Base-by-base conservation (phyloP, 192 early-diverging fungal genomes). In the Pilaira anomala region DNA sequence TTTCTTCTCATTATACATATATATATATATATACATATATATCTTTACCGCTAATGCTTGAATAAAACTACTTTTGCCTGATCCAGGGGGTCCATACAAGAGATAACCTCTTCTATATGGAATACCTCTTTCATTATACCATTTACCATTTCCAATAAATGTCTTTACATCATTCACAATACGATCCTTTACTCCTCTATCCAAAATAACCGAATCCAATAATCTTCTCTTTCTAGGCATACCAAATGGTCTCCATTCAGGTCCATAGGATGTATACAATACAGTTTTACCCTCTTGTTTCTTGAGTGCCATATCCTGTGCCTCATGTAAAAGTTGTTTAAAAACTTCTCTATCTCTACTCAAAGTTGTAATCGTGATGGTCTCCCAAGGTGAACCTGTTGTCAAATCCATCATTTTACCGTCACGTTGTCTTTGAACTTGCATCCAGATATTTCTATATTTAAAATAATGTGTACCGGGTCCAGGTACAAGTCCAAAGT, bases 241-340 rank as follows among this genome's bases (percentile, higher is more conserved):
- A 3, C 96, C 96, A 80, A 98, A 97, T 2, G 93, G 93, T 58
- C 94, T 79, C 96, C 96, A 98, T 63, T 98, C 96, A 6, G 92
- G 89, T 0, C 96, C 96, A 79, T 87, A 96, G 41, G 87, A 90
- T 1, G 94, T 95, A 76, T 95, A 97, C 45, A 98, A 83, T 26
- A 98, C 96, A 2, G 93, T 97, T 60, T 95, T 95, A 19, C 96
- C 96, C 57, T 93, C 91, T 75, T 96, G 91, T 64, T 91, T 89
- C 57, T 86, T 76, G 48, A 98, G 72, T 13, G 96, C 95, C 55
- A 87, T 72, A 48, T 77, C 73, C 55, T 91, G 91, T 12, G 96
- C 91, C 53, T 94, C 92, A 22, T 87, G 65, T 19, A 98, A 79
- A 33, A 98, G 81, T 0, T 82, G 72, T 1, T 81, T 69, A 65